Percentiles rank a stretch among this genome's conserved stretches.
phyloP scores from a whole-genome alignment of 306 rosid species.

The Inga leiocalycina region DNA sequence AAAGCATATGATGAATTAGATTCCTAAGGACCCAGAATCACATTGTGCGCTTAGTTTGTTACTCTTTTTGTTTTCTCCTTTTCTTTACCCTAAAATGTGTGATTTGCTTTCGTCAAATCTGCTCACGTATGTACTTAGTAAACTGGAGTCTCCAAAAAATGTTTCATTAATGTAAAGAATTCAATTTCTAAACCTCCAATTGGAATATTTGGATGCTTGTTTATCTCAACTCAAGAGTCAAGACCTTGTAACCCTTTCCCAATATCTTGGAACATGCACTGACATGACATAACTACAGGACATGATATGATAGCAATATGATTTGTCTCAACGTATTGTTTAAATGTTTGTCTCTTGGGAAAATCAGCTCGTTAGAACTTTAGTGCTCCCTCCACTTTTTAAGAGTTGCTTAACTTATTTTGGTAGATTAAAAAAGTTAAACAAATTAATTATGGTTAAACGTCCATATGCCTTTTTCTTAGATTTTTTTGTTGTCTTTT shows the following conservation, averaged over 20 bases:
- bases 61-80: conserved; percentile 19
- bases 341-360: too few species aligned
- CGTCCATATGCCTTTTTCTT: too few species aligned
- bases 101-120: conserved; percentile 12
- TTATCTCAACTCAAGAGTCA: neutral
- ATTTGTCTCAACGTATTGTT: too few species aligned
- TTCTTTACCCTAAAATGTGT: conserved; percentile 19
- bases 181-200: neutral
- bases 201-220: neutral
- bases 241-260: neutral
- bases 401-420: too few species aligned
- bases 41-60: neutral
- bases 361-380: too few species aligned
- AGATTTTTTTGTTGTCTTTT: too few species aligned
- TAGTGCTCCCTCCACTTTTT: too few species aligned
- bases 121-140: neutral
- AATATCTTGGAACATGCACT: neutral
- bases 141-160: neutral
- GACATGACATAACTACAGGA: neutral
- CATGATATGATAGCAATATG: neutral
- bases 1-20: conserved; percentile 23
- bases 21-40: conserved; percentile 29
- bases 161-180: conserved; percentile 1
- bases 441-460: too few species aligned
- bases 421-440: too few species aligned